A percentile compares a stretch with the other conserved stretches of the same genome.
Evolutionary conservation across 2,329 filamentous ascomycete genomes (phyloP).

Genomic region (Aspergillus vadensis): DNA sequence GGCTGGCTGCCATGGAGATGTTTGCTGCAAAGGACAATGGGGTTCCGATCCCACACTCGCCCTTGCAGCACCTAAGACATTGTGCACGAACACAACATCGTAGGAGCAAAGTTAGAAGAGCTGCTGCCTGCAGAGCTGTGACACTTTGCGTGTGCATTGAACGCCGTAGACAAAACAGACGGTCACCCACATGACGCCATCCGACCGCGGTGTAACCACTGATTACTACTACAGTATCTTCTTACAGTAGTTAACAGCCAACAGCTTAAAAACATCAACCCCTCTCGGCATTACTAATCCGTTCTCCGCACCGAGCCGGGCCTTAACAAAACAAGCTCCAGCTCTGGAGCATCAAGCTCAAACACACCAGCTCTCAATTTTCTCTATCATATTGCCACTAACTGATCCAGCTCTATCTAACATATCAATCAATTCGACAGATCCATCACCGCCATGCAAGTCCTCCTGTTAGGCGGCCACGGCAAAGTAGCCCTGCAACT

Average conservation of each 20-base stretch:
- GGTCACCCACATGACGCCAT: neutral
- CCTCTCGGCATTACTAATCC: conserved; percentile 5
- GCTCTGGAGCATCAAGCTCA: neutral
- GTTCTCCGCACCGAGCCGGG: neutral
- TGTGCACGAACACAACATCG: neutral
- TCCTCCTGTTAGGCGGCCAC: conserved; percentile 78
- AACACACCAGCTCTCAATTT: neutral
- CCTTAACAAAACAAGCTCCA: neutral
- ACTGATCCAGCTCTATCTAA: neutral
- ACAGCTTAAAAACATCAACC: neutral
- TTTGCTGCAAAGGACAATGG: neutral
- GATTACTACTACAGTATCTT: too few species aligned
- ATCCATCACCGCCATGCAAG: conserved; percentile 42
- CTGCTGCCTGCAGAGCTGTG: neutral
- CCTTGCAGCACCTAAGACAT: conserved; percentile 7
- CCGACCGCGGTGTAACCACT: neutral
- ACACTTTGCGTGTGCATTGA: neutral
- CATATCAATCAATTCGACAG: neutral
- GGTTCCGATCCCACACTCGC: neutral
- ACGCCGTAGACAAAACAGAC: neutral
- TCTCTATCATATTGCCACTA: neutral
- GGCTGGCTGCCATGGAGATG: conserved; percentile 5
- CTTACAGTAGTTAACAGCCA: too few species aligned
- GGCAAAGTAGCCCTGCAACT: conserved; percentile 75
- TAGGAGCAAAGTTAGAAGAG: neutral